A percentile compares a stretch with the other conserved stretches of the same genome.
phyloP scores from a whole-genome alignment of 2,329 filamentous ascomycete species.

The Albifimbria verrucaria region DNA sequence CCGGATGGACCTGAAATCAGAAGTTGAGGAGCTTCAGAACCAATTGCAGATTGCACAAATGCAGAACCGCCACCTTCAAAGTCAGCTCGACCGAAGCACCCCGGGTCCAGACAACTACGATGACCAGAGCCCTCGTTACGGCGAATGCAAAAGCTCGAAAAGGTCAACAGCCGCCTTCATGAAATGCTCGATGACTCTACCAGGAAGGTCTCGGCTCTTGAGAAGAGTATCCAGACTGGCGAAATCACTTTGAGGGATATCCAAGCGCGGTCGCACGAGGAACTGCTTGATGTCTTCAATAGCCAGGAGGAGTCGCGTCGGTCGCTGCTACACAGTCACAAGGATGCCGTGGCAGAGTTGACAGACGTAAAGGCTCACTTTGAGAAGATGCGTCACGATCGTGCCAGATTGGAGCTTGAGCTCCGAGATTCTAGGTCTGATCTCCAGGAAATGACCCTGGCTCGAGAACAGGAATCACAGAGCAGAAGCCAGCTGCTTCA shows the following conservation, averaged over 20 bases:
- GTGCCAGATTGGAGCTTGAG: constrained; percentile 77
- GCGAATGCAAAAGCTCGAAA: constrained; percentile 86
- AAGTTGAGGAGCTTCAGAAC: constrained; percentile 89
- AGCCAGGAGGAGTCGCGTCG: constrained; percentile 88
- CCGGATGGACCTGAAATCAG: constrained; percentile 84
- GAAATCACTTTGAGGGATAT: constrained; percentile 88
- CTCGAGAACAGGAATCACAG: constrained; percentile 82
- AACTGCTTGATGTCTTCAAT: constrained; percentile 87
- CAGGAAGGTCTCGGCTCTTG: constrained; percentile 86
- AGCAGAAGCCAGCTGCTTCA: constrained; percentile 85
- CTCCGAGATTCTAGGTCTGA: constrained; percentile 81
- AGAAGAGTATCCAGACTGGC: constrained; percentile 81
- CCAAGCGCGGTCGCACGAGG: constrained; percentile 89
- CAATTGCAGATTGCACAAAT: constrained; percentile 92
- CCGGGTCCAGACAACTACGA: constrained; percentile 63
- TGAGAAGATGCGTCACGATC: constrained; percentile 80
- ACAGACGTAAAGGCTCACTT: constrained; percentile 83
- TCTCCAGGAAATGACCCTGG: constrained; percentile 72
- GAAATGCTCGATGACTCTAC: constrained; percentile 92
- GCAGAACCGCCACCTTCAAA: constrained; percentile 90
- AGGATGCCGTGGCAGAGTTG: constrained; percentile 79
- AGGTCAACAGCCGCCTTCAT: constrained; percentile 86
- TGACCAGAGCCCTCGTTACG: constrained; percentile 77
- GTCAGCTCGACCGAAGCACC: constrained; percentile 71
- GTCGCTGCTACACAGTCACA: constrained; percentile 78